Evolutionary conservation across 805 yeast genomes (phyloP).

Genomic region (Nakazawaea wickerhamii): DNA sequence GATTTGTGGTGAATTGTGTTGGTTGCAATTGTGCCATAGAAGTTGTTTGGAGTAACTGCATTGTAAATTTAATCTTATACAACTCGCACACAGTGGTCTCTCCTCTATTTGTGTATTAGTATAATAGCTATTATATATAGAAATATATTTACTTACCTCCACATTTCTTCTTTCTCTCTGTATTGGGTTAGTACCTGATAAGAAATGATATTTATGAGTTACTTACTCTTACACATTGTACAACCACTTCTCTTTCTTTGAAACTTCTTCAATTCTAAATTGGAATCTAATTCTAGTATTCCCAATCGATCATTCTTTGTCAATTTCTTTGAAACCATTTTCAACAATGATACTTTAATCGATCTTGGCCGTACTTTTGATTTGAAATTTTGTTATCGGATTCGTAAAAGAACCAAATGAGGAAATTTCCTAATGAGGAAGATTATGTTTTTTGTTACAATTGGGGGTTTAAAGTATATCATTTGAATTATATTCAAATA

Average conservation of each 20-base stretch:
- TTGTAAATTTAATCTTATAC: conserved; percentile 6
- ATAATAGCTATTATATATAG: neutral
- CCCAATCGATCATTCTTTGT: neutral
- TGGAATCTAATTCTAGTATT: neutral
- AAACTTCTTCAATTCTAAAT: neutral
- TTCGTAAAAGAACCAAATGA: too few relatives aligned
- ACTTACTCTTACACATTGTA: conserved; percentile 10
- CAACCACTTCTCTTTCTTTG: conserved; percentile 11
- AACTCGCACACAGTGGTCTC: conserved; percentile 8
- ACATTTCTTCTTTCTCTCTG: conserved; percentile 13
- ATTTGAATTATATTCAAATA: too few relatives aligned
- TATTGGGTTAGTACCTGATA: too few relatives aligned
- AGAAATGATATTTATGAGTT: neutral
- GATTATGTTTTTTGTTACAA: too few relatives aligned
- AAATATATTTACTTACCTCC: conserved; percentile 9
- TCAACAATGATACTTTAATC: too few relatives aligned
- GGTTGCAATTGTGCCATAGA: conserved; percentile 10
- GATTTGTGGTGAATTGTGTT: neutral
- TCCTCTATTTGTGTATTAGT: conserved; percentile 5
- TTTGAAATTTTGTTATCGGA: too few relatives aligned
- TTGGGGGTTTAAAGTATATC: too few relatives aligned
- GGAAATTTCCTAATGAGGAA: too few relatives aligned
- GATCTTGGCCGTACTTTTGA: too few relatives aligned
- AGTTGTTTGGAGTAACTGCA: conserved; percentile 11
- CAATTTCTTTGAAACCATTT: neutral